Evolutionary conservation across 805 yeast species (phyloP).

Genomic region (Nakazawaea ishiwadae): DNA sequence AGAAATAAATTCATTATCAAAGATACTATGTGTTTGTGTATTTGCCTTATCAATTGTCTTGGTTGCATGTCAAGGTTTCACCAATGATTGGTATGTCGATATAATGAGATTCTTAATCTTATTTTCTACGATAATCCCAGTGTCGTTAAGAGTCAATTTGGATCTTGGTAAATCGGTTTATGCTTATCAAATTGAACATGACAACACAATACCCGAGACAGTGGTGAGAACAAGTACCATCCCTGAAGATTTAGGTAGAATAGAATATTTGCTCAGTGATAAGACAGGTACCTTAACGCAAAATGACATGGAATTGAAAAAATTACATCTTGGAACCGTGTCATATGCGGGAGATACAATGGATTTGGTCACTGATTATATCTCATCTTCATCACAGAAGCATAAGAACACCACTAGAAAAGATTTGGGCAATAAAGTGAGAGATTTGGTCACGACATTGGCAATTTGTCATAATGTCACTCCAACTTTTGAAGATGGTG

Average conservation of each 20-base stretch:
- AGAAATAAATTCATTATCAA: conserved; percentile 85
- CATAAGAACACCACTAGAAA: conserved; percentile 36
- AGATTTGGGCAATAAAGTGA: conserved; percentile 70
- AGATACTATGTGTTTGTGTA: conserved; percentile 83
- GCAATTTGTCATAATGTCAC: conserved; percentile 98
- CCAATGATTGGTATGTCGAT: conserved; percentile 79
- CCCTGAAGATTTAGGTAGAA: conserved; percentile 96
- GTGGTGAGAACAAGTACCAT: conserved; percentile 96
- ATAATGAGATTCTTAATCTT: conserved; percentile 85
- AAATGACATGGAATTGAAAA: conserved; percentile 95
- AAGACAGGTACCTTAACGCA: conserved; percentile 98
- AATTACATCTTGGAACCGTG: conserved; percentile 87
- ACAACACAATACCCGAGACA: conserved; percentile 72
- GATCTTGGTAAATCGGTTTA: conserved; percentile 96
- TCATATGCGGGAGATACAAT: conserved; percentile 89
- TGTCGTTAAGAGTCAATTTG: conserved; percentile 86
- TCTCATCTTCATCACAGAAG: conserved; percentile 26
- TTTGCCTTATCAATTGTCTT: conserved; percentile 70
- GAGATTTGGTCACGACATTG: conserved; percentile 75
- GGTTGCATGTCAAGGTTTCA: conserved; percentile 77
- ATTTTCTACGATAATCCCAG: conserved; percentile 95
- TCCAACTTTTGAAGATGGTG: conserved; percentile 80
- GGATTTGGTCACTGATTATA: conserved; percentile 78
- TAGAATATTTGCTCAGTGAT: conserved; percentile 87
- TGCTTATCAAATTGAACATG: conserved; percentile 93